These are phyloP conservation scores for Kazachstania viticola DNA, from an alignment of 805 yeast genomes.

Conservation along the genomic window DNA sequence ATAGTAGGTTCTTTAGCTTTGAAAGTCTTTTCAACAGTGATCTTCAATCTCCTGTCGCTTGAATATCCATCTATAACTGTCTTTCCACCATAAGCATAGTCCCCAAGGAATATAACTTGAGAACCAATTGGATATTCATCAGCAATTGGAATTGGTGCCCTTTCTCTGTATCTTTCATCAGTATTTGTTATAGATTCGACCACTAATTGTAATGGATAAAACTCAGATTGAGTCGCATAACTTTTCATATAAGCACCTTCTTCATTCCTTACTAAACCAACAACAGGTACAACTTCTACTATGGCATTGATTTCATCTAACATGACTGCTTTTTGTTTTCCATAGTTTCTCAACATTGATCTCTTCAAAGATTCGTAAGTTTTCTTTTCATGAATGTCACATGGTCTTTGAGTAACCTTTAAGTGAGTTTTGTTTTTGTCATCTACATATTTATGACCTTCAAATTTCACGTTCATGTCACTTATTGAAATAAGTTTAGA, in stretches of 20 bases:
- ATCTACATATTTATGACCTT: slow-evolving; percentile 8
- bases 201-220: slow-evolving; percentile 68
- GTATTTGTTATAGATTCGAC: slow-evolving; percentile 63
- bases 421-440: slow-evolving; percentile 15
- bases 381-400: slow-evolving; percentile 36
- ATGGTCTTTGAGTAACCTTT: slow-evolving; percentile 28
- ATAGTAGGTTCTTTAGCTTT: slow-evolving; percentile 46
- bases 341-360: slow-evolving; percentile 33
- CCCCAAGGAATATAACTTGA: slow-evolving; percentile 71
- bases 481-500: slow-evolving; percentile 54
- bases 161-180: slow-evolving; percentile 64
- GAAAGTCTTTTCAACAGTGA: slow-evolving; percentile 42
- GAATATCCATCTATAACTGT: slow-evolving; percentile 55
- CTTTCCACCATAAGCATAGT: slow-evolving; percentile 76
- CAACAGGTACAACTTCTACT: slow-evolving; percentile 61
- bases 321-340: slow-evolving; percentile 49
- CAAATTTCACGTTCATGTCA: slow-evolving; percentile 42
- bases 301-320: slow-evolving; percentile 44
- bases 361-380: slow-evolving; percentile 34
- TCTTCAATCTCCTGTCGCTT: slow-evolving; percentile 33
- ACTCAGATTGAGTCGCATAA: slow-evolving; percentile 39
- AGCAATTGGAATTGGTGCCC: slow-evolving; percentile 63
- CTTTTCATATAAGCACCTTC: slow-evolving; percentile 75
- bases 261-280: slow-evolving; percentile 59
- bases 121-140: slow-evolving; percentile 72